Conservation (phyloP, 179 eudicot species). For the Vitellaria paradoxa region DNA sequence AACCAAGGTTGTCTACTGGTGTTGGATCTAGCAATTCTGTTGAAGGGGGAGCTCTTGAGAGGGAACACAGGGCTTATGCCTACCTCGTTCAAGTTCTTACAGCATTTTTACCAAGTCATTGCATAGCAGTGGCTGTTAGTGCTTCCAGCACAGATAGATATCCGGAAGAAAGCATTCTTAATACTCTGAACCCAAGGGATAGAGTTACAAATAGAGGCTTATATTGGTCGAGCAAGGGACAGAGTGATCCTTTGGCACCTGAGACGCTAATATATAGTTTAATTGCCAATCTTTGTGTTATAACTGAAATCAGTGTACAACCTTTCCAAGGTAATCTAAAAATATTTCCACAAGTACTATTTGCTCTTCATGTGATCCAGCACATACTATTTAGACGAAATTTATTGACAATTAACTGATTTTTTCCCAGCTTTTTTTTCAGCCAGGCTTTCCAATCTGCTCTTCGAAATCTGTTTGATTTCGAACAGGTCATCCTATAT, state of each 20-base stretch:
- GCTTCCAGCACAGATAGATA: conserved; percentile 91
- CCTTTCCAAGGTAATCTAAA: conserved; percentile 58
- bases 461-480: conserved; percentile 78
- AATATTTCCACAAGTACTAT: not conserved
- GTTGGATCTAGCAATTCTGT: conserved; percentile 38
- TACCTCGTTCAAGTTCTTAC: conserved; percentile 52
- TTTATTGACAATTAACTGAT: conserved; percentile 4
- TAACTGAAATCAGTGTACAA: conserved; percentile 58
- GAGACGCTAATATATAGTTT: conserved; percentile 65
- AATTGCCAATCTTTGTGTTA: conserved; percentile 51
- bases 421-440: conserved; percentile 67
- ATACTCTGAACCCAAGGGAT: conserved; percentile 68
- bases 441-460: conserved; percentile 61
- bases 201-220: conserved; percentile 41
- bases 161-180: conserved; percentile 62
- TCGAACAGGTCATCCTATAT: conserved; percentile 58
- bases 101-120: conserved; percentile 36
- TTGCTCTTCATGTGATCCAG: conserved; percentile 4
- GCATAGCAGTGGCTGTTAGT: conserved; percentile 55
- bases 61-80: conserved; percentile 58
- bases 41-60: conserved; percentile 43
- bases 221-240: conserved; percentile 90
- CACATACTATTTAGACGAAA: not conserved
- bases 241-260: conserved; percentile 57
- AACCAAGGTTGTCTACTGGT: conserved; percentile 26